These are phyloP conservation scores for Goffeauzyma gilvescens DNA, from an alignment of 768 basidiomycete species.

Conservation along the genomic window DNA sequence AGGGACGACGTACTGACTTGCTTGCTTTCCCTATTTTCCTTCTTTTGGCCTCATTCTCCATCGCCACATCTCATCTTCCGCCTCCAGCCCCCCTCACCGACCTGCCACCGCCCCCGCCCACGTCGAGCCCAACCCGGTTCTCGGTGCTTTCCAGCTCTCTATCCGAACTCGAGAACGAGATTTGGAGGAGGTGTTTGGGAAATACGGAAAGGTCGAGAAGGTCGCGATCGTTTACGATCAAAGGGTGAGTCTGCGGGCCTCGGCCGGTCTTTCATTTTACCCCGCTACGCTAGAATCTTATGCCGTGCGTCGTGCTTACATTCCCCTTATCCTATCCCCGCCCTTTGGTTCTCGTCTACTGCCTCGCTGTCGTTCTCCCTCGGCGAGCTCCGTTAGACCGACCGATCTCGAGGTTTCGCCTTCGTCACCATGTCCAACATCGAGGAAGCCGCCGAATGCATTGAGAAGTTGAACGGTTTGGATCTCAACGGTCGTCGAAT, in stretches of 20 bases:
- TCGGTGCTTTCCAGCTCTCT: conserved; percentile 96
- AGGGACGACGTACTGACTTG: too few relatives aligned
- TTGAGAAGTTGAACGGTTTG: conserved; percentile 77
- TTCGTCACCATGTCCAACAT: conserved; percentile 82
- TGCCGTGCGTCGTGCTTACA: too few relatives aligned
- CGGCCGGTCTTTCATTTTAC: too few relatives aligned
- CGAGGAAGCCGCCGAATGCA: conserved; percentile 74
- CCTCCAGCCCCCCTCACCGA: conserved; percentile 6
- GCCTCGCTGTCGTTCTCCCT: conserved; percentile 33
- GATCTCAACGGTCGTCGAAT: conserved; percentile 89
- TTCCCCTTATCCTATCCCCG: neutral
- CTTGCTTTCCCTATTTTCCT: too few relatives aligned
- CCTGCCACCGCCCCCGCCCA: conserved; percentile 5
- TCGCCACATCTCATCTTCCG: too few relatives aligned
- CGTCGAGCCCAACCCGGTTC: conserved; percentile 52
- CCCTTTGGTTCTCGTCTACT: too few relatives aligned
- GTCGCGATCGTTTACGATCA: conserved; percentile 95
- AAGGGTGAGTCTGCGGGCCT: conserved; percentile 59
- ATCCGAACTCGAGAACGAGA: conserved; percentile 87
- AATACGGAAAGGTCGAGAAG: conserved; percentile 78
- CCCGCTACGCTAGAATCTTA: too few relatives aligned
- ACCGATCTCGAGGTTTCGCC: conserved; percentile 91
- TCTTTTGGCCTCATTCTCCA: too few relatives aligned
- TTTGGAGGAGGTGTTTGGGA: conserved; percentile 78
- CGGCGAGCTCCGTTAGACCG: too few relatives aligned